Conservation (phyloP, 163 green algal genomes). For the Chloromonas sp. region DNA sequence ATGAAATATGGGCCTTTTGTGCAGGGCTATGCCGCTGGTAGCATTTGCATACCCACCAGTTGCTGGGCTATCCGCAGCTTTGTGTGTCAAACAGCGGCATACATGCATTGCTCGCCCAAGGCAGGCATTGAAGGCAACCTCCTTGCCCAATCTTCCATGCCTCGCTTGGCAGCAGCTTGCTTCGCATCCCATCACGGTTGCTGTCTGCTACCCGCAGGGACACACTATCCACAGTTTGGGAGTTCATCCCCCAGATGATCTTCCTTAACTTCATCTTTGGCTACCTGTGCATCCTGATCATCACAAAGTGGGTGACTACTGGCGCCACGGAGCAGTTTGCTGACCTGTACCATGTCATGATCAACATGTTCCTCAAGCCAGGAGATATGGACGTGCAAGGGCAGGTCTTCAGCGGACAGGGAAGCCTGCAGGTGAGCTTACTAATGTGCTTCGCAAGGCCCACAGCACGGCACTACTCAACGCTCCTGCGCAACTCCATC, state of each 20-base stretch:
- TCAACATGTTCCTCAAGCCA: slow-evolving; percentile 95
- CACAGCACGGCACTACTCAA: no score
- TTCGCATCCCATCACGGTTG: no score
- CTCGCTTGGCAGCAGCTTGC: no score
- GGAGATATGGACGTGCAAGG: slow-evolving; percentile 9
- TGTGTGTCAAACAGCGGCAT: no score
- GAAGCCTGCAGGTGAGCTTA: slow-evolving; percentile 21
- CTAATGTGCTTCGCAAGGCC: not conserved
- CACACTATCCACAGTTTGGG: slow-evolving; percentile 75
- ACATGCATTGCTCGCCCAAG: no score
- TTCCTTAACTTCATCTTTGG: slow-evolving; percentile 97
- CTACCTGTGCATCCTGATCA: slow-evolving; percentile 92
- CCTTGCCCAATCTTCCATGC: no score
- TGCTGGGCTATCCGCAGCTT: no score
- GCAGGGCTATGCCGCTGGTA: no score
- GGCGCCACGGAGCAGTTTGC: slow-evolving; percentile 56
- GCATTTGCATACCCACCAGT: no score
- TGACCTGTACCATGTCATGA: slow-evolving; percentile 98
- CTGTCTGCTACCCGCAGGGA: slow-evolving; percentile 39
- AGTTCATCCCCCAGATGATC: slow-evolving; percentile 95
- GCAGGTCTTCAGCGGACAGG: slow-evolving; percentile 29
- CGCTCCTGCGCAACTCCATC: no score
- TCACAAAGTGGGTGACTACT: slow-evolving; percentile 88
- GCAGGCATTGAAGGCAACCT: no score
- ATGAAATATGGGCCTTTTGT: no score